Conservation (phyloP, 2,329 filamentous ascomycete species). For the Hypoxylon sp. region DNA sequence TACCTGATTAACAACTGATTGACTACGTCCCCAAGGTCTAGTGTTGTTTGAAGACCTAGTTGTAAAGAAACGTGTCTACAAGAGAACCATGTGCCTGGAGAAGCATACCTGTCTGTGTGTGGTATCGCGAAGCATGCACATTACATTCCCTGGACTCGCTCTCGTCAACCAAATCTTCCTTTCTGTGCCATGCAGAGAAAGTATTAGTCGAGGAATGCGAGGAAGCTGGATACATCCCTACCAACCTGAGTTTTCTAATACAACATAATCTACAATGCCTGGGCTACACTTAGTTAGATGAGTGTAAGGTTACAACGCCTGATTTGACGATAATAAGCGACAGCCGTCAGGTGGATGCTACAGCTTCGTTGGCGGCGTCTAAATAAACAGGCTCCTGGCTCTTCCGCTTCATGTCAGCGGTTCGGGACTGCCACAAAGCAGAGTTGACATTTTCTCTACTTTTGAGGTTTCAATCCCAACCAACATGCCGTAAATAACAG, state of each 20-base stretch:
- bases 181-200: neutral
- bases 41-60: neutral
- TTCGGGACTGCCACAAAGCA: neutral
- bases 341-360: neutral
- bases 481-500: neutral
- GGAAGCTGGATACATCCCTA: neutral
- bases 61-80: neutral
- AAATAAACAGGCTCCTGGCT: conserved; percentile 3
- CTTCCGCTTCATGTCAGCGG: neutral
- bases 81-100: neutral
- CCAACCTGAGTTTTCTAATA: neutral
- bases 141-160: neutral
- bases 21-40: neutral
- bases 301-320: conserved; percentile 6
- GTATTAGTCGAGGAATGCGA: neutral
- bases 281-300: neutral
- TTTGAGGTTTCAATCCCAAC: neutral
- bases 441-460: neutral
- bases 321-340: conserved; percentile 8
- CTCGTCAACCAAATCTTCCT: neutral
- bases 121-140: neutral
- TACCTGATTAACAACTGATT: neutral
- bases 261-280: neutral
- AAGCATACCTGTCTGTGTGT: neutral
- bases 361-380: neutral